Base-by-base conservation (phyloP, 805 yeast genomes). In the Candida takata region DNA sequence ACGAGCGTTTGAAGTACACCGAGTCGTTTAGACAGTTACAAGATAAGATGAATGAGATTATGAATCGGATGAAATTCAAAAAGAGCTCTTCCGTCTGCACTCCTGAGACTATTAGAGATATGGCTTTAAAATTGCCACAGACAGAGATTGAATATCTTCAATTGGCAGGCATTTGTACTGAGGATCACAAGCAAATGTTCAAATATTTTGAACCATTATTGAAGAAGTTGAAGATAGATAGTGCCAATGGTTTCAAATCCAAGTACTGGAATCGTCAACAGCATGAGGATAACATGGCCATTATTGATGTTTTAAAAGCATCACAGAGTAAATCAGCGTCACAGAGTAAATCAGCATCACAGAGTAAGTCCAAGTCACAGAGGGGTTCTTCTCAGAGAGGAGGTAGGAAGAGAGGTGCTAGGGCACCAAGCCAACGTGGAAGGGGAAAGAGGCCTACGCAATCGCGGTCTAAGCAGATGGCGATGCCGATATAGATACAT, bases 101-200 rank as follows among this genome's bases (percentile, higher is more conserved):
- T 0, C 64, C 62, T 37, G 57, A 54, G 2, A 55, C 75, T 0
- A 51, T 79, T 38, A 65, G 66, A 40, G 77, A 74, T 29, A 69
- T 79, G 76, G 75, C 84, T 0, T 43, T 53, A 14, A 62, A 58
- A 33, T 59, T 79, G 23, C 86, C 87, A 2, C 62, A 65, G 3
- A 68, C 65, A 12, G 66, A 67, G 30, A 52, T 48, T 13, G 79
- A 67, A 27, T 80, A 64, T 51, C 55, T 61, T 6, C 52, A 49
- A 33, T 46, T 75, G 32, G 70, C 35, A 15, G 54, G 52, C 4
- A 37, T 52, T 15, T 64, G 57, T 24, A 34, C 25, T 28, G 37
- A 24, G 12, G 45, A 42, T 25, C 56, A 51, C 26, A 50, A 21
- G 50, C 55, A 24, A 3, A 49, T 55, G 42, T 73, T 67, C 45